A percentile compares a stretch with the other conserved stretches of the same genome.
Conservation (phyloP, 345 rosid genomes). For the Aquilaria sinensis region DNA sequence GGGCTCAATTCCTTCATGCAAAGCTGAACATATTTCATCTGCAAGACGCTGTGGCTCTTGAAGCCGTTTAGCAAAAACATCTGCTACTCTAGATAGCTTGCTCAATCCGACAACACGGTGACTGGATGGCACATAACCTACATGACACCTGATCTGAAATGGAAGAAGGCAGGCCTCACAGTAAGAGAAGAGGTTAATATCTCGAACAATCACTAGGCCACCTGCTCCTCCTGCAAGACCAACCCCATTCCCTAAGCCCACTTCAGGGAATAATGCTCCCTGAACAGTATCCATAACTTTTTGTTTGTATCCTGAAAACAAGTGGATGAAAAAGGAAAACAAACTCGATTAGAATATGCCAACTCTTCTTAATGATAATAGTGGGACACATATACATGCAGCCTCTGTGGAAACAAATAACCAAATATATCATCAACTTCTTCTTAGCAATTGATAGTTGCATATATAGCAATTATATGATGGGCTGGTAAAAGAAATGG, state of each 20-base stretch:
- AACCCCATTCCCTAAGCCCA: slow-evolving; percentile 53
- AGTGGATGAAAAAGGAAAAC: slow-evolving; percentile 5
- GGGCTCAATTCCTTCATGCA: slow-evolving; percentile 72
- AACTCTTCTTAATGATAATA: background rate
- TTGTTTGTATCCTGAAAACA: slow-evolving; percentile 59
- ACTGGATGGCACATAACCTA: slow-evolving; percentile 84
- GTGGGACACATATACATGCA: too few species aligned
- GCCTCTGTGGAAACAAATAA: too few species aligned
- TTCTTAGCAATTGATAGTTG: too few species aligned
- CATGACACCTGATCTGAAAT: slow-evolving; percentile 76
- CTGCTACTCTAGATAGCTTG: slow-evolving; percentile 86
- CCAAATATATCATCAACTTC: too few species aligned
- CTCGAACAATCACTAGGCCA: slow-evolving; percentile 86
- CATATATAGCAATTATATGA: too few species aligned
- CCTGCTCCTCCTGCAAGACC: slow-evolving; percentile 92
- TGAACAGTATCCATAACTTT: slow-evolving; percentile 68
- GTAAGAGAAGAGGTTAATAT: slow-evolving; percentile 78
- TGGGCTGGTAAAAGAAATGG: too few species aligned
- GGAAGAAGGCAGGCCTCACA: slow-evolving; percentile 95
- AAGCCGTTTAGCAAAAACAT: slow-evolving; percentile 80
- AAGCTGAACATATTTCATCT: slow-evolving; percentile 66
- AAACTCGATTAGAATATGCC: background rate
- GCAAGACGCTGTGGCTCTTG: slow-evolving; percentile 85
- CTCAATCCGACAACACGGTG: slow-evolving; percentile 82
- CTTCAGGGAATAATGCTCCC: slow-evolving; percentile 93